Base-by-base conservation (phyloP, 2,329 filamentous ascomycete genomes). In the Plectosphaerella sp. region DNA sequence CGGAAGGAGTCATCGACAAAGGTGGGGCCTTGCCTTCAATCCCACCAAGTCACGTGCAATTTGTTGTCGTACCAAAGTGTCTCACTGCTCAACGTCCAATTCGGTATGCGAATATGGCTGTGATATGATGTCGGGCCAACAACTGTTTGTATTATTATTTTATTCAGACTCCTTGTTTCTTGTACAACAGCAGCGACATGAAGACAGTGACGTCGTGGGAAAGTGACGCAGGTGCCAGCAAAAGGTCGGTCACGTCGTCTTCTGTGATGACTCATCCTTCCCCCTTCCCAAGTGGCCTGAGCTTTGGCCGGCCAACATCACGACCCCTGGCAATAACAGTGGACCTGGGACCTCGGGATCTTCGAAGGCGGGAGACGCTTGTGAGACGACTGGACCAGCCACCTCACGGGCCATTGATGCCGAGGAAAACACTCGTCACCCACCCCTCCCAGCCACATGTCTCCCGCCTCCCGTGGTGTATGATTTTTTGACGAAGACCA, bases 271-370 rank as follows among this genome's bases (percentile, higher is more conserved):
- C 15, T 45, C 18, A 28, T 15, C 15, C n/a, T n/a, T 3, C 25
- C 11, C 39, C 15, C 15, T 20, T 14, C 5, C 15, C 22, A 22
- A 25, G 25, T 20, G 25, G 37, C 15, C 41, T 22, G 22, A 49
- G 18, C 37, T 54, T 50, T 56, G 51, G 35, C 56, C 53, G 39
- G 52, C 49, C 56, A 58, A 59, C 41, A 20, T 4, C 15, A 18
- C 37, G 10, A 39, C 57, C 57, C 54, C 58, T 58, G 49, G 50
- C 35, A 52, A 51, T 42, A 56, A 54, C 41, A 18, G 52, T 48
- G 39, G 52, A 53, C 57, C 57, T 58, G 57, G 57, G 54, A 56
- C 49, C 54, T 48, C 41, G 37, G 54, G 55, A 42, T 33, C 48
- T 18, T 46, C 22, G 18, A 43, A 43, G 25, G 16, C 37, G 25